Conservation (phyloP, 768 basidiomycete genomes). For the Panus rudis region DNA sequence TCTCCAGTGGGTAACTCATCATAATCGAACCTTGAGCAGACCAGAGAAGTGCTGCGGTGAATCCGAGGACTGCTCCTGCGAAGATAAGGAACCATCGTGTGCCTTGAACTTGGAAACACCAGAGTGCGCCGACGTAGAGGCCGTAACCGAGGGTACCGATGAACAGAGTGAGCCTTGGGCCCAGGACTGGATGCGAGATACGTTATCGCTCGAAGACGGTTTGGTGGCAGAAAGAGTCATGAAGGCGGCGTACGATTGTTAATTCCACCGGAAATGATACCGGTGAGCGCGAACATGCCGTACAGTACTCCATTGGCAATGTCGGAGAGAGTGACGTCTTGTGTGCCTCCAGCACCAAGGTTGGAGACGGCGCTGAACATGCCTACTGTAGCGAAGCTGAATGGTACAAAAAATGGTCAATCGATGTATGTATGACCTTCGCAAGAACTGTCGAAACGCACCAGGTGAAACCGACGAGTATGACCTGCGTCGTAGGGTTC, state of each 20-base stretch:
- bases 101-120: slow-evolving; percentile 37
- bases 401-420: not conserved
- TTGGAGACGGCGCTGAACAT: slow-evolving; percentile 34
- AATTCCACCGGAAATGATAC: slow-evolving; percentile 33
- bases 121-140: slow-evolving; percentile 39
- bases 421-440: not conserved
- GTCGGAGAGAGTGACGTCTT: slow-evolving; percentile 33
- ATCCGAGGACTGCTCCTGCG: slow-evolving; percentile 43
- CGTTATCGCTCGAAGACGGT: not conserved
- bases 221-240: not conserved
- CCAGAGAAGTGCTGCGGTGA: slow-evolving; percentile 47
- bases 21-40: slow-evolving; percentile 45
- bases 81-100: slow-evolving; percentile 39
- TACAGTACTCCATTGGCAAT: slow-evolving; percentile 37
- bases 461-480: slow-evolving; percentile 30
- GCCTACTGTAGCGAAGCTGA: slow-evolving; percentile 30
- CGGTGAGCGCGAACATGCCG: slow-evolving; percentile 34
- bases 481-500: slow-evolving; percentile 27
- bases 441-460: slow-evolving; percentile 10
- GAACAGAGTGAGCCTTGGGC: slow-evolving; percentile 41
- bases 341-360: slow-evolving; percentile 33
- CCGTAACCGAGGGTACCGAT: slow-evolving; percentile 47
- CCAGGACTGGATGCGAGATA: slow-evolving; percentile 29
- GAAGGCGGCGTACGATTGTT: slow-evolving; percentile 22
- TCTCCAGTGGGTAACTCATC: slow-evolving; percentile 51